Conservation (phyloP, 208 protist species). For the Acanthamoeba healyi region DNA sequence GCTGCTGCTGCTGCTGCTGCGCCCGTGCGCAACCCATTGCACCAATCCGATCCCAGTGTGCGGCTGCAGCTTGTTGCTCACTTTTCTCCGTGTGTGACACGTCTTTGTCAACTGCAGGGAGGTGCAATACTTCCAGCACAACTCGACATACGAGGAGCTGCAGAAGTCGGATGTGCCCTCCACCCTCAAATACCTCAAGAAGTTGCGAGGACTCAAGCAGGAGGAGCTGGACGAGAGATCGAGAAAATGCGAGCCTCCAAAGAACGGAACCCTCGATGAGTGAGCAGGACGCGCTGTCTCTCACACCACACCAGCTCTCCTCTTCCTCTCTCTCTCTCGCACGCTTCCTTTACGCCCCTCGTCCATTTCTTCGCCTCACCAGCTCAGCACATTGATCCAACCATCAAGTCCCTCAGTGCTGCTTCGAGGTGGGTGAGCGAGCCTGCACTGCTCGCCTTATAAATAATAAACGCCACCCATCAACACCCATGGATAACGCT, state of each 20-base stretch:
- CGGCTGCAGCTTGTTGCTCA: background rate
- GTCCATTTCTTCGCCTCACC: no score
- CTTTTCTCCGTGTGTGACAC: background rate
- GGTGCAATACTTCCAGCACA: conserved; percentile 69
- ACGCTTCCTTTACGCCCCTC: no score
- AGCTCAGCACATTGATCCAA: no score
- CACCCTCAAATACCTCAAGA: conserved; percentile 67
- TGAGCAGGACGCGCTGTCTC: background rate
- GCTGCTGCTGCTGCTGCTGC: no score
- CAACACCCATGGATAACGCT: no score
- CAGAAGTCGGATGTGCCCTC: conserved; percentile 25
- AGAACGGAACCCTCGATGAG: conserved; percentile 49
- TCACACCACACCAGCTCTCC: no score
- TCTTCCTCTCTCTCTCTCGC: background rate
- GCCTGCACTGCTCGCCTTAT: no score
- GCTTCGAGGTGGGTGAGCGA: no score
- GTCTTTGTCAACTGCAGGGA: background rate
- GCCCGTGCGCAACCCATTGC: no score
- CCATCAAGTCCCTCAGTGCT: no score
- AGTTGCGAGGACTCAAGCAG: conserved; percentile 45
- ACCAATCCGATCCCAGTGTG: no score
- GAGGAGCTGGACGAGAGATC: conserved; percentile 66
- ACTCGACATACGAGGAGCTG: conserved; percentile 56
- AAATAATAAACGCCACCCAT: no score
- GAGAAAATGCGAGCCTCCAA: conserved; percentile 61